Base-by-base conservation (phyloP, 495 filamentous ascomycete genomes). In the Venustampulla echinocandica region DNA sequence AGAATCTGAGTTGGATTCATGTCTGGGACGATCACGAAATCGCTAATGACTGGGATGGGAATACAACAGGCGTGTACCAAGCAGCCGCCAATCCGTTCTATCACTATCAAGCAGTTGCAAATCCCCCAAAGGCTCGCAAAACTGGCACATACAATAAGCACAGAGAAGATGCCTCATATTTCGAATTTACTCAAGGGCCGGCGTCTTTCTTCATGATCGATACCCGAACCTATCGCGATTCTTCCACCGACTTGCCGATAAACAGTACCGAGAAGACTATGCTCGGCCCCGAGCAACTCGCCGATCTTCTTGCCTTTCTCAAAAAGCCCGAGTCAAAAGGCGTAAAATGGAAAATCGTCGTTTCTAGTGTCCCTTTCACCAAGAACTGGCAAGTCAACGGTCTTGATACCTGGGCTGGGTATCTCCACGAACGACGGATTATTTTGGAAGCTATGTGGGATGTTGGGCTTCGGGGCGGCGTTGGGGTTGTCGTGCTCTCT, bases 11-110 rank as follows among this genome's bases (percentile, higher is more conserved):
- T 42, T 98, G 92, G 92, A 84, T 98, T 25, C 92, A 98, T 56
- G 87, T 93, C 1, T 70, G 93, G 4, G 92, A 98, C 55, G 92
- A 98, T 66, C 92, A 98, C 52, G 92, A 98, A 56, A 94, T 98
- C 39, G 76, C 74, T 6, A 98, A 95, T 58, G 89, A 95, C 64
- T 95, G 87, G 88, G 78, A 77, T 35, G 58, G 70, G 28, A 85
- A 86, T 64, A 80, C 71, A 3, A 86, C 82, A 0, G 81, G 81
- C 7, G 73, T 89, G 1, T 60, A 56, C 30, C 30, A 38, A 13
- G 44, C 50, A 17, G 57, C 57, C 13, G 76, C 80, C n/a, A 88
- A 96, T 52, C 87, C 92, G 1, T 98, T 82, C 69, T 60, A 77
- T 25, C 77, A 86, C 63, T 98, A 98, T 61, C 89, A 98, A 35